These are phyloP conservation scores for Vigna angularis DNA, from an alignment of 306 rosid genomes.

Conservation along the genomic window DNA sequence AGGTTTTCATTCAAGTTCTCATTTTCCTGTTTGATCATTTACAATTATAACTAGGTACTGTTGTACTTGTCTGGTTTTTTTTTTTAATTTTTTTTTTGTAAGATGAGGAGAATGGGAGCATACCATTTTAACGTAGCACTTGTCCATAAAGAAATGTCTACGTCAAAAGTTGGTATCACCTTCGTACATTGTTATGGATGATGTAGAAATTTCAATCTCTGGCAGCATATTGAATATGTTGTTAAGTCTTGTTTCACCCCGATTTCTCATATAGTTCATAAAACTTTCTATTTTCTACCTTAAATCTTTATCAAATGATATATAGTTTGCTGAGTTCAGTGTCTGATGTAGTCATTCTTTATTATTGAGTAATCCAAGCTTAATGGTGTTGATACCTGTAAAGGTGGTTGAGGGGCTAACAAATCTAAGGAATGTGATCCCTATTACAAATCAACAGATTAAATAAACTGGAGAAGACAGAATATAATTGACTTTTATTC, in stretches of 20 bases:
- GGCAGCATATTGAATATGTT: slow-evolving; percentile 8
- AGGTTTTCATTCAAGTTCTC: slow-evolving; percentile 61
- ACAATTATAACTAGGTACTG: background rate
- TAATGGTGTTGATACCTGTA: background rate
- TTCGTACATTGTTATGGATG: background rate
- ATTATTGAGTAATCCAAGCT: slow-evolving; percentile 13
- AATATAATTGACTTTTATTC: slow-evolving; percentile 21
- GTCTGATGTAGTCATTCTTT: slow-evolving; percentile 26
- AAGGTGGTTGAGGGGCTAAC: slow-evolving; percentile 6
- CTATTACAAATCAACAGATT: slow-evolving; percentile 13
- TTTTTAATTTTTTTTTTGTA: background rate
- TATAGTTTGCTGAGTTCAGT: background rate
- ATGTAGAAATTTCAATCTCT: slow-evolving; percentile 4
- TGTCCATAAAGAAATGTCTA: background rate
- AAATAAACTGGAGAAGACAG: slow-evolving; percentile 26
- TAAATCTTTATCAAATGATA: slow-evolving; percentile 8
- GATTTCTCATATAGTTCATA: slow-evolving; percentile 26
- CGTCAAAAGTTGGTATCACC: background rate
- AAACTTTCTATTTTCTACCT: slow-evolving; percentile 15
- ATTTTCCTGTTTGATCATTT: slow-evolving; percentile 30
- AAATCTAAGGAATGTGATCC: slow-evolving; percentile 31
- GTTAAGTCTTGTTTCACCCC: background rate
- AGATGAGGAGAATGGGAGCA: background rate
- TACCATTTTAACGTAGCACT: background rate
- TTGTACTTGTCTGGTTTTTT: background rate